Evolutionary conservation across 495 filamentous ascomycete species (phyloP), one percentile per base, ranked within the genome.

Genomic region (Alectoria sarmentosa): DNA sequence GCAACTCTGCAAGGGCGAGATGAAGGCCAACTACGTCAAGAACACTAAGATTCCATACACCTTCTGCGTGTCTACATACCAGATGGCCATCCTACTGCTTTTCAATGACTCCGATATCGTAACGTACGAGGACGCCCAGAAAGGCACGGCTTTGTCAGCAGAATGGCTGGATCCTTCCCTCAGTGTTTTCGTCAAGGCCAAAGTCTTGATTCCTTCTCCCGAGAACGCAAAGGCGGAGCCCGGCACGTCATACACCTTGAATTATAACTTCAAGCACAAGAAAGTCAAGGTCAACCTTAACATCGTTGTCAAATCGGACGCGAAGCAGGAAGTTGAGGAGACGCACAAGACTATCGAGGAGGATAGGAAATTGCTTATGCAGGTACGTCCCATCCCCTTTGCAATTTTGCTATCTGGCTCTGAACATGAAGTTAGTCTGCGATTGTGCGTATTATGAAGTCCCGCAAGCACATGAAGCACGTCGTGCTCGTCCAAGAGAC

Each of bases 331-430:
- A 73, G 86, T 89, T 61, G 92, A 90, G 42, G 95, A 98, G 74
- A 99, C 94, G 14, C 96, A 98, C 77, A 99, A 99, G 82, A 99
- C 92, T 19, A 96, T 99, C 67, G 95, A 99, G 77, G 94, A 98
- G 76, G 94, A 99, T 73, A 83, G 94, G 23, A 98, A 96, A 78
- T 80, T 98, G 62, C 80, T 99, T 37, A 89, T 98, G 77, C 94
- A 98, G 87, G 94, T 96, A 80, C 76, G 88, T 84, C 66, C 69
- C 52, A 32, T 42, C 32, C 26, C 58, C 19, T 41, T 39, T 64
- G 21, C 23, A 59, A 37, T 28, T 39, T 39, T 54, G n/a, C 32
- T 44, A 32, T 37, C 38, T 57, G 17, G 58, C 23, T 42, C 69
- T 73, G 70, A n/a, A 67, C 23, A 62, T 32, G 21, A 34, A 41